These are phyloP conservation scores for Mycena rosella DNA, from an alignment of 768 basidiomycete species.

Conservation along the genomic window DNA sequence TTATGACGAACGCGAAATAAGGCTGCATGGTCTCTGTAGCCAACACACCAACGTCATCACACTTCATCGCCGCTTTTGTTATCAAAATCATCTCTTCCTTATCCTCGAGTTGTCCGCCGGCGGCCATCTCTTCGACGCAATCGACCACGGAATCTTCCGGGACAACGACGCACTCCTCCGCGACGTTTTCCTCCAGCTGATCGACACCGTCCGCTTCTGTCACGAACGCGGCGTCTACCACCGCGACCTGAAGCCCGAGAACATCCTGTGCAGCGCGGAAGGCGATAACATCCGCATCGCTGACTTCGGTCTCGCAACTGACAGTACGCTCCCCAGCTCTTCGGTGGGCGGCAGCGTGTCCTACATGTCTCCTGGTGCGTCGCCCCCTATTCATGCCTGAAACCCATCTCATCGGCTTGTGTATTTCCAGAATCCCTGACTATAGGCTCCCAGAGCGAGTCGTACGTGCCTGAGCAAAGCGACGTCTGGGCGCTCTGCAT, in stretches of 20 bases:
- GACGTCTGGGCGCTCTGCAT: constrained; percentile 64
- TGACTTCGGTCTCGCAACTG: constrained; percentile 63
- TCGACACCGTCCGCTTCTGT: constrained; percentile 57
- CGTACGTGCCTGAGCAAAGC: constrained; percentile 47
- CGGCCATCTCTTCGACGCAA: not conserved
- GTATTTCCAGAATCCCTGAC: too few relatives aligned
- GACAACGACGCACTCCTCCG: not conserved
- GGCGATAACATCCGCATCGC: constrained; percentile 57
- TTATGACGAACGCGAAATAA: constrained; percentile 8
- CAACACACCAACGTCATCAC: not conserved
- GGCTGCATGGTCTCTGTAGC: not conserved
- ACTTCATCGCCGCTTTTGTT: not conserved
- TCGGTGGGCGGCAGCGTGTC: constrained; percentile 36
- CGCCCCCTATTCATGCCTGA: not conserved
- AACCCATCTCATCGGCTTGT: too few relatives aligned
- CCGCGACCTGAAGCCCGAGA: constrained; percentile 68
- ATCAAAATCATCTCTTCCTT: not conserved
- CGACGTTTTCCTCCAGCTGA: not conserved
- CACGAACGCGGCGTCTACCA: constrained; percentile 76
- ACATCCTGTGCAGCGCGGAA: constrained; percentile 68
- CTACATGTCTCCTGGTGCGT: constrained; percentile 22
- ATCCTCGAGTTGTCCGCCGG: not conserved
- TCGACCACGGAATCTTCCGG: not conserved
- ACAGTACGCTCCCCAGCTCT: constrained; percentile 30
- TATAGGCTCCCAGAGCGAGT: too few relatives aligned